These are phyloP conservation scores for Serendipita sp. DNA, from an alignment of 768 basidiomycete species.

Conservation along the genomic window DNA sequence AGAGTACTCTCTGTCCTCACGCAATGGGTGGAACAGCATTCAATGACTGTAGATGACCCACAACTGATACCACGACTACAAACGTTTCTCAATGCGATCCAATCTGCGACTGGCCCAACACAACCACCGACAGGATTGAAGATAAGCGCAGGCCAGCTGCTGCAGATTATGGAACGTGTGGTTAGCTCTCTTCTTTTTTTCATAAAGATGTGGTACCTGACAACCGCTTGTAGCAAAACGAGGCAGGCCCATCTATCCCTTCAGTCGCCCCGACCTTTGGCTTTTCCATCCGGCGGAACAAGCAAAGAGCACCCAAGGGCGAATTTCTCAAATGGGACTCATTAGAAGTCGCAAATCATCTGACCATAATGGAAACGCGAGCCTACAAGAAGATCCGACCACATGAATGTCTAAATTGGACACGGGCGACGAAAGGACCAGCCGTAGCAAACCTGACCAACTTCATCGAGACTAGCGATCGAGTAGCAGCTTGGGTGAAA, in stretches of 20 bases:
- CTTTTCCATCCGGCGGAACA: constrained; percentile 16
- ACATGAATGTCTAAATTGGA: constrained; percentile 47
- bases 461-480: constrained; percentile 23
- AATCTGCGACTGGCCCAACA: constrained; percentile 20
- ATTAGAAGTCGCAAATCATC: constrained; percentile 58
- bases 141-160: constrained; percentile 31
- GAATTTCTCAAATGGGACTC: constrained; percentile 54
- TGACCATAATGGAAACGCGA: constrained; percentile 57
- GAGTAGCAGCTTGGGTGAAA: constrained; percentile 52
- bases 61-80: constrained; percentile 40
- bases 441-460: constrained; percentile 29
- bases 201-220: background rate
- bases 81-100: constrained; percentile 33
- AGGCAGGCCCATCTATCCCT: background rate
- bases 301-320: constrained; percentile 35
- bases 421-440: constrained; percentile 18
- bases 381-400: constrained; percentile 54
- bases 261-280: background rate
- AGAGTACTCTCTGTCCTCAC: constrained; percentile 22
- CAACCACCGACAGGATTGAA: constrained; percentile 26
- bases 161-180: constrained; percentile 37
- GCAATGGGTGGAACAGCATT: constrained; percentile 46
- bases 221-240: background rate
- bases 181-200: constrained; percentile 24
- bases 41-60: constrained; percentile 48